These are phyloP conservation scores for Aspergillus chevalieri DNA, from an alignment of 2,329 filamentous ascomycete species.

Conservation along the genomic window DNA sequence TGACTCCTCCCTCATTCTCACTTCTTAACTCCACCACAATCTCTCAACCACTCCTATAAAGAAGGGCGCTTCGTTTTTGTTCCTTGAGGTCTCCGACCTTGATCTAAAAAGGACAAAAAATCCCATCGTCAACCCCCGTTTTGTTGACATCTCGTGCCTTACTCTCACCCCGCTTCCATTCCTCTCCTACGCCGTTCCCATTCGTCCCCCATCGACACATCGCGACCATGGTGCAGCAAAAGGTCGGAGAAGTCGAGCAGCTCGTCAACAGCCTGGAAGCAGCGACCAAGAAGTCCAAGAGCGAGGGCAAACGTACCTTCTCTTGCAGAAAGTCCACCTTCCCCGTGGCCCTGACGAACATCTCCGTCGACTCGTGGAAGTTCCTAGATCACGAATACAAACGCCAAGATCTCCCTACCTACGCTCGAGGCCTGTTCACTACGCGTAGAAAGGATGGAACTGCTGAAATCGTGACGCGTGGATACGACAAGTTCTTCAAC, in stretches of 20 bases:
- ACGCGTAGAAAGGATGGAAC: conserved; percentile 58
- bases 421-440: conserved; percentile 93
- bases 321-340: conserved; percentile 78
- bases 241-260: conserved; percentile 59
- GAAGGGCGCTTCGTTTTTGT: background rate
- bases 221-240: conserved; percentile 56
- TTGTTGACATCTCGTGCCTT: background rate
- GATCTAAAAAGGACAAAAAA: background rate
- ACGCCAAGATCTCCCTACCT: conserved; percentile 74
- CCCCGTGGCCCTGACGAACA: conserved; percentile 57
- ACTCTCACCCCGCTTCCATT: background rate
- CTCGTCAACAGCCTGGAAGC: conserved; percentile 61
- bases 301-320: conserved; percentile 52
- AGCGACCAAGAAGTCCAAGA: conserved; percentile 42
- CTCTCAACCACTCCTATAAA: background rate
- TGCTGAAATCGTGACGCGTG: conserved; percentile 75
- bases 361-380: conserved; percentile 82
- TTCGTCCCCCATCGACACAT: background rate
- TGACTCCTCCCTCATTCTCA: background rate
- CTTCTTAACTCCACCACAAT: background rate
- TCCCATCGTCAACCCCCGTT: background rate
- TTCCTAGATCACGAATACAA: conserved; percentile 97
- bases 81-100: background rate
- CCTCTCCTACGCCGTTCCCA: background rate
- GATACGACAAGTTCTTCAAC: conserved; percentile 99